Evolutionary conservation across 2,329 filamentous ascomycete species (phyloP).

Genomic region (Aspergillus flavus): DNA sequence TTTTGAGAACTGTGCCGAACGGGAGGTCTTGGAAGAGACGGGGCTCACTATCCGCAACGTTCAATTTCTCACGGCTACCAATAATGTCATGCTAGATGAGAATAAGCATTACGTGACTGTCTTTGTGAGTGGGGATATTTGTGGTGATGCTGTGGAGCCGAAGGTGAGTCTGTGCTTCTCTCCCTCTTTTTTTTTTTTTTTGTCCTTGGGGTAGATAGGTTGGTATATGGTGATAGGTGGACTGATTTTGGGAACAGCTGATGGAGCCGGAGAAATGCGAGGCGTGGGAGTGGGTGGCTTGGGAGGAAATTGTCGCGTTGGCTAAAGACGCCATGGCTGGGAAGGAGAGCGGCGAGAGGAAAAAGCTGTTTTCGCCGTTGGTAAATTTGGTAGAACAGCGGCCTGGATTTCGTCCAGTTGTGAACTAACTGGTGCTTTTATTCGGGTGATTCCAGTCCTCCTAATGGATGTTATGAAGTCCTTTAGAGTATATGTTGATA

Average conservation of each 20-base stretch:
- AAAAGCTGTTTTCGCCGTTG: not conserved
- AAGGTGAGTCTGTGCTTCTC: conserved; percentile 47
- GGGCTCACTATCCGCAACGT: conserved; percentile 59
- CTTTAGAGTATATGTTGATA: not conserved
- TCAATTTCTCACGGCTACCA: conserved; percentile 63
- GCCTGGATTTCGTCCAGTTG: not conserved
- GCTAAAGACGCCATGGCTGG: not conserved
- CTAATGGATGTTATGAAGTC: too few relatives aligned
- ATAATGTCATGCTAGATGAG: conserved; percentile 62
- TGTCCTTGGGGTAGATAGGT: conserved; percentile 5
- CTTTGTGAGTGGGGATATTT: conserved; percentile 61
- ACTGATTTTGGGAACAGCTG: conserved; percentile 15
- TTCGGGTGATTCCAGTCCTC: not conserved
- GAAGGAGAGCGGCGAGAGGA: not conserved
- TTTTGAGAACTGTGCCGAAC: conserved; percentile 61
- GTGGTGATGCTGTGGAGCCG: conserved; percentile 53
- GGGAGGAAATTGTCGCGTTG: conserved; percentile 44
- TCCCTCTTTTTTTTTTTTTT: conserved; percentile 1
- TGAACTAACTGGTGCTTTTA: not conserved
- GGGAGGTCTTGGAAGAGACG: conserved; percentile 73
- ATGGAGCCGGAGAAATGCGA: conserved; percentile 57
- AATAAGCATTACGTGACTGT: conserved; percentile 74
- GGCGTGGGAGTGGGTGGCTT: conserved; percentile 56
- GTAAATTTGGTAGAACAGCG: not conserved
- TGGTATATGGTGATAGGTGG: not conserved